A percentile compares a stretch with the other conserved stretches of the same genome.
Evolutionary conservation across 192 early-diverging fungal species (phyloP).

Genomic region (Obelidium mucronatum): DNA sequence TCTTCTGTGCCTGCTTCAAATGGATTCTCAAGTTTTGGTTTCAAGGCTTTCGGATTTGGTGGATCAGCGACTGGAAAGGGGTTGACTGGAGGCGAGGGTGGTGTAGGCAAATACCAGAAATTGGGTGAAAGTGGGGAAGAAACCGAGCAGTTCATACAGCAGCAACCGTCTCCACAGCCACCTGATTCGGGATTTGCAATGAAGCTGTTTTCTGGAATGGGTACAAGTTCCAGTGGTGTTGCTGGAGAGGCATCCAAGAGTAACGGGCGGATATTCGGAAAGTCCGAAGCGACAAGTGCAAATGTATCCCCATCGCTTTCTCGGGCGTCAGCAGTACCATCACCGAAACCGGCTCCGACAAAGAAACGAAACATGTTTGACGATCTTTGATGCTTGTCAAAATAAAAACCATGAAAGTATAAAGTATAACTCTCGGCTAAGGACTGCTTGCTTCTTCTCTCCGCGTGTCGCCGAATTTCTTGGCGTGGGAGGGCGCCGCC

Average conservation of each 20-base stretch:
- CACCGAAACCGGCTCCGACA: neutral
- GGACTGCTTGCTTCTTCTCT: no score
- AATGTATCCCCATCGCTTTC: neutral
- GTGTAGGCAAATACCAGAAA: conserved; percentile 25
- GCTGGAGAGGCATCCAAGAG: neutral
- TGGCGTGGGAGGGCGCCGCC: no score
- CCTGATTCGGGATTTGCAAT: neutral
- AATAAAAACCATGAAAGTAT: no score
- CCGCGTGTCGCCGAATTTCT: no score
- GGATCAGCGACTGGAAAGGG: neutral
- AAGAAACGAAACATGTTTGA: conserved; percentile 36
- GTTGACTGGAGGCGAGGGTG: neutral
- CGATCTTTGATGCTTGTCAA: conserved; percentile 1
- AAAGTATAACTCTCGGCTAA: no score
- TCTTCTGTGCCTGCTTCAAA: neutral
- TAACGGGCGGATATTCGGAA: neutral
- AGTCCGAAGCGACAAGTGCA: neutral
- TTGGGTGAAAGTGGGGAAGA: conserved; percentile 4
- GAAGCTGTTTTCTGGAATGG: neutral
- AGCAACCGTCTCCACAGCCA: neutral
- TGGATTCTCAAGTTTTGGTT: no score
- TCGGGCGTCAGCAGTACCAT: neutral
- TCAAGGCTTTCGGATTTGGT: conserved; percentile 19
- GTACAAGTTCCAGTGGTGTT: neutral
- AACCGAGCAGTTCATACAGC: neutral